These are phyloP conservation scores for Pythium biforme DNA, from an alignment of 352 stramenopile genomes.

Conservation along the genomic window DNA sequence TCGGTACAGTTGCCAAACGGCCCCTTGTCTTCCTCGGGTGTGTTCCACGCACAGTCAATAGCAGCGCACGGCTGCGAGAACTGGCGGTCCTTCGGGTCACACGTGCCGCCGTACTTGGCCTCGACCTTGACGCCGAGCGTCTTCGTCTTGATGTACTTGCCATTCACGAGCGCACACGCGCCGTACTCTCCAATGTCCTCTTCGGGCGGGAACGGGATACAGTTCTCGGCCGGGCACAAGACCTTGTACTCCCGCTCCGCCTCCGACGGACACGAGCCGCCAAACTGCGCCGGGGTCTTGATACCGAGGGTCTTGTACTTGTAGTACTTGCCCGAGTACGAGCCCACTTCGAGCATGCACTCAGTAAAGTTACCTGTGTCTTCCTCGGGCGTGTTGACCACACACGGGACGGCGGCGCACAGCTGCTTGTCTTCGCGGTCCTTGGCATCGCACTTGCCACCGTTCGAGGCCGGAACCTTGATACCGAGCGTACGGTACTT, in stretches of 20 bases:
- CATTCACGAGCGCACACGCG: neutral
- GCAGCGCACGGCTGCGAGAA: neutral
- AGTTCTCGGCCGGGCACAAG: neutral
- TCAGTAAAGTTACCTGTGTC: neutral
- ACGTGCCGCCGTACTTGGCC: neutral
- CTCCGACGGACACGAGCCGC: neutral
- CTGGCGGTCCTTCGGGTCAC: neutral
- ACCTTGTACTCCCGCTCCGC: neutral
- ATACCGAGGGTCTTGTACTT: slow-evolving; percentile 2
- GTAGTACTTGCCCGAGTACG: neutral
- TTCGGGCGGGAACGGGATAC: neutral
- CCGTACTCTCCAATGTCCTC: slow-evolving; percentile 3
- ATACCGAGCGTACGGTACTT: neutral
- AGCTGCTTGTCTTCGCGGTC: neutral
- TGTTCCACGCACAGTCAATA: slow-evolving; percentile 3
- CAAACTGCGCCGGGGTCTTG: neutral
- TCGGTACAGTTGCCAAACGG: neutral
- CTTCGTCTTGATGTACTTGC: neutral
- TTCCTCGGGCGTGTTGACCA: slow-evolving; percentile 5
- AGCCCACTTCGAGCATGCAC: neutral
- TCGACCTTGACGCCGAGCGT: neutral
- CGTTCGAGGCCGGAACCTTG: neutral
- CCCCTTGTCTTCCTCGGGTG: neutral
- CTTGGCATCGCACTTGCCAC: neutral
- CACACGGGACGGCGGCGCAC: neutral